Evolutionary conservation across 345 rosid genomes (phyloP).

Genomic region (Linum lewisii): DNA sequence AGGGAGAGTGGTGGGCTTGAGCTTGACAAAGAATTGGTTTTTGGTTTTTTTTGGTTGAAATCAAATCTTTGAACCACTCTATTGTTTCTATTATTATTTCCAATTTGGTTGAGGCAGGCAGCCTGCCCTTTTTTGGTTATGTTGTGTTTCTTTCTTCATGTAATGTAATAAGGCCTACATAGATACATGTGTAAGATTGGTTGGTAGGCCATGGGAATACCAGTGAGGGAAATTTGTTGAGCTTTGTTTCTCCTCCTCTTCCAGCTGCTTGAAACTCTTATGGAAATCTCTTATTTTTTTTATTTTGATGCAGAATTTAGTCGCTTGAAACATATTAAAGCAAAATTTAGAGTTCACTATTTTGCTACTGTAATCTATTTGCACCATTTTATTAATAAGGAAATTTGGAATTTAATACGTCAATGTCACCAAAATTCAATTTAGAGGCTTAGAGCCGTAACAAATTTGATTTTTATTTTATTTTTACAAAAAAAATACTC

Average conservation of each 20-base stretch:
- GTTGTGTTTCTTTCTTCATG: too few species aligned
- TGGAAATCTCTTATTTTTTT: neutral
- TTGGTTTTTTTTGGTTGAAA: neutral
- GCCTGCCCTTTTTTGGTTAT: neutral
- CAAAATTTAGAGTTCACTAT: neutral
- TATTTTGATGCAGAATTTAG: neutral
- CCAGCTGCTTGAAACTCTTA: neutral
- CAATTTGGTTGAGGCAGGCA: neutral
- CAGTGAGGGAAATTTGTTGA: neutral
- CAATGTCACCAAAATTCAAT: too few species aligned
- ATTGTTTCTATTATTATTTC: neutral
- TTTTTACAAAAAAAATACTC: too few species aligned
- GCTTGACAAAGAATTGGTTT: conserved; percentile 42
- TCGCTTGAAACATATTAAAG: neutral
- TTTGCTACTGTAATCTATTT: too few species aligned
- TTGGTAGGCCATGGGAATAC: too few species aligned
- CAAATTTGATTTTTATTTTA: too few species aligned
- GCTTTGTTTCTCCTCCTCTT: neutral
- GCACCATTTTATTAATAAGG: too few species aligned
- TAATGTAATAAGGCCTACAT: neutral
- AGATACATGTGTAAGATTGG: neutral
- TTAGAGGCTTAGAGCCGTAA: too few species aligned
- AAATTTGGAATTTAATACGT: too few species aligned
- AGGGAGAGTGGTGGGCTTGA: conserved; percentile 88
- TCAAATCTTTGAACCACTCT: conserved; percentile 7